Evolutionary conservation across 2,329 filamentous ascomycete genomes (phyloP).

Genomic region (Pyrenophora seminiperda): DNA sequence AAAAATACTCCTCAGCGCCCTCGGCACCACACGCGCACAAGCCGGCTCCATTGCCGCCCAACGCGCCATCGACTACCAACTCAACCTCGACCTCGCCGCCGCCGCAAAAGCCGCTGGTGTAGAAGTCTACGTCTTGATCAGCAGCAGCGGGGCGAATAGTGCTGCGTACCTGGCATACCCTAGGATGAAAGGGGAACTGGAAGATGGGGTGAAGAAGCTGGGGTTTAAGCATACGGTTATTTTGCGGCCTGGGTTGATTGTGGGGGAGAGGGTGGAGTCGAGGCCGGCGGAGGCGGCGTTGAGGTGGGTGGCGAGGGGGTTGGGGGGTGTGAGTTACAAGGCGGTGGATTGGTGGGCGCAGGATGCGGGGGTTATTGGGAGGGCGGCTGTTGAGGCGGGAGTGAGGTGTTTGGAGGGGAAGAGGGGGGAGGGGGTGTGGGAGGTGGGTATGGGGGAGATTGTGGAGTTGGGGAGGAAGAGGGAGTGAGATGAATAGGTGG

Average conservation of each 20-base stretch:
- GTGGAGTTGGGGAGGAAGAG: conserved; percentile 63
- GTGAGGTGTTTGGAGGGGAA: conserved; percentile 58
- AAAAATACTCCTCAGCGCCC: conserved; percentile 71
- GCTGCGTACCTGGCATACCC: conserved; percentile 59
- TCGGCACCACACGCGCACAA: conserved; percentile 77
- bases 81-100: conserved; percentile 78
- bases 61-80: conserved; percentile 84
- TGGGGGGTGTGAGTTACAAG: conserved; percentile 35
- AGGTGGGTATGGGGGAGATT: conserved; percentile 66
- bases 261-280: conserved; percentile 69
- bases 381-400: conserved; percentile 67
- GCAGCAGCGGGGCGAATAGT: conserved; percentile 59
- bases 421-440: conserved; percentile 64
- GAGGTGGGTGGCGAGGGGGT: conserved; percentile 58
- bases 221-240: conserved; percentile 81
- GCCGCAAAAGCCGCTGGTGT: conserved; percentile 74
- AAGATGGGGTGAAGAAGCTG: conserved; percentile 73
- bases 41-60: conserved; percentile 80
- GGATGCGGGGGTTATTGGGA: conserved; percentile 73
- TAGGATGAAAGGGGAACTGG: conserved; percentile 85
- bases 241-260: conserved; percentile 72
- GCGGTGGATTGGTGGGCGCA: conserved; percentile 72
- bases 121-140: conserved; percentile 79
- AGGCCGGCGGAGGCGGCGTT: conserved; percentile 64
- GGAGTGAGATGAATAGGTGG: background rate